Percentiles rank a stretch among this genome's conserved stretches.
Evolutionary conservation across 805 yeast genomes (phyloP).

Genomic region (Suhomyces emberorum): DNA sequence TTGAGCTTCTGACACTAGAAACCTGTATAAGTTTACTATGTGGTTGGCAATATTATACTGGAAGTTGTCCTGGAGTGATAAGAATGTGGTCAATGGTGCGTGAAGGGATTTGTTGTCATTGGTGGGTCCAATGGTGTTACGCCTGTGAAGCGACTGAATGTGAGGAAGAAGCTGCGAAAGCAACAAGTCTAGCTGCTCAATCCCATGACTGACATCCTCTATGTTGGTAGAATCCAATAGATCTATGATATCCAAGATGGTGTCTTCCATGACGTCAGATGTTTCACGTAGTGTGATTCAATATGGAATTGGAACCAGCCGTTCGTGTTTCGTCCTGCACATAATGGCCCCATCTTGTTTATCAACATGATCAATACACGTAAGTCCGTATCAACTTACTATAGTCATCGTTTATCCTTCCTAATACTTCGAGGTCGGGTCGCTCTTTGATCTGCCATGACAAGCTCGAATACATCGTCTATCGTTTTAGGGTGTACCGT

Average conservation of each 20-base stretch:
- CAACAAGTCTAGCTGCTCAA: constrained; percentile 15
- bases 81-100: constrained; percentile 24
- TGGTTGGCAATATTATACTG: constrained; percentile 47
- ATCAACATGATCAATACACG: too few relatives aligned
- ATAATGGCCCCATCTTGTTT: too few relatives aligned
- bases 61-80: constrained; percentile 49
- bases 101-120: background rate
- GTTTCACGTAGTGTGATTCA: too few relatives aligned
- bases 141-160: constrained; percentile 8
- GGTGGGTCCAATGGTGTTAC: background rate
- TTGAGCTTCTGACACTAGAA: background rate
- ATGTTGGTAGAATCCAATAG: constrained; percentile 11
- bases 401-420: too few relatives aligned
- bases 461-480: constrained; percentile 14
- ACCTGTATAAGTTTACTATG: constrained; percentile 21
- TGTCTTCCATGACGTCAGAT: constrained; percentile 10
- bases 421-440: too few relatives aligned
- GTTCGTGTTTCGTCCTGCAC: too few relatives aligned
- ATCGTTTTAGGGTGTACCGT: constrained; percentile 61
- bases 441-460: too few relatives aligned
- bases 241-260: constrained; percentile 11
- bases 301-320: too few relatives aligned
- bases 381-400: too few relatives aligned
- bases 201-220: constrained; percentile 11
- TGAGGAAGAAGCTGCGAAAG: constrained; percentile 17